Base-by-base conservation (phyloP, 345 rosid genomes). In the Eucalyptus sp. region DNA sequence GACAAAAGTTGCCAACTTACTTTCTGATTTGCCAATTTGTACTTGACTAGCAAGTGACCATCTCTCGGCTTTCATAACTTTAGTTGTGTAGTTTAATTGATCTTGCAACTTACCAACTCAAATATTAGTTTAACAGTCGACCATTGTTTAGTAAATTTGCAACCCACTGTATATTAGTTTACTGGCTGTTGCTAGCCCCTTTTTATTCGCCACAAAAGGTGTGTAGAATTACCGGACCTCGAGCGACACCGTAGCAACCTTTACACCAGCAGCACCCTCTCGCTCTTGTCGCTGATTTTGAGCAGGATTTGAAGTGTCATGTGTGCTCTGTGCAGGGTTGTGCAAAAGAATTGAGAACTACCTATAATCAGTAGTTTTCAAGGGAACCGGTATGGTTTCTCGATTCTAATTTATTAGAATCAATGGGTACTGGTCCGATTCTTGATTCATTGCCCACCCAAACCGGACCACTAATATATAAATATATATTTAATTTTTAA, bases 361-460 rank as follows among this genome's bases (percentile, higher is more conserved):
- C 10, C 0, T 0, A 2, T 52, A 6, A 16, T 51, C 0, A 52
- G 9, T 52, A 0, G 5, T 52, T 52, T 1, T 1, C 2, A 52
- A 52, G 58, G 10, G 0, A 18, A 7, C 0, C 4, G 4, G 0
- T 52, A 0, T 7, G 0, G 1, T 52, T 52, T 52, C 24, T 52
- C 0, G 2, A 0, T 52, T 52, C 0, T 0, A 52, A 7, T 52
- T 52, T 52, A 52, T 52, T 52, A 52, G 10, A 52, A 3, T 0
- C 4, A 7, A 18, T 52, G 56, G 1, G 4, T 52, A 18, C 2
- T 7, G 0, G 0, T 0, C 0, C 0, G 0, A 24, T 52, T 52
- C 24, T 0, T 17, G 1, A 3, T 52, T 52, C 9, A 52, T 52
- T 52, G 10, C 24, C 0, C 56, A 18, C 4, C 2, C 0, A 52